Evolutionary conservation across 768 basidiomycete species (phyloP).

Genomic region (Pleurotus cornucopiae): DNA sequence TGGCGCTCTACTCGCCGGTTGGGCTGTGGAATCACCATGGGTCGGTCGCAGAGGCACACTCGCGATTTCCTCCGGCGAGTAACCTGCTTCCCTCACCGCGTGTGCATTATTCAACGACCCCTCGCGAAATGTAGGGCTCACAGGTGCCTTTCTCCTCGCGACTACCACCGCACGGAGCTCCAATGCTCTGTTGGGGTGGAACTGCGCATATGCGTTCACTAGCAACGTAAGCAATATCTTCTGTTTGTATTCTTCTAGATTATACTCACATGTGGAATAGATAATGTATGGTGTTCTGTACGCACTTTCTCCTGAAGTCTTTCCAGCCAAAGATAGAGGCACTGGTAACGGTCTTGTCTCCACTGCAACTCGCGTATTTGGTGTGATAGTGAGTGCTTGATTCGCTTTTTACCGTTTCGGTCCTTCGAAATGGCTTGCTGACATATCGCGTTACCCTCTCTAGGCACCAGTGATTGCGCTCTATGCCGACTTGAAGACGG

Average conservation of each 20-base stretch:
- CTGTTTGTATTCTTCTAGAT: too few relatives aligned
- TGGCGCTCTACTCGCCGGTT: slow-evolving; percentile 68
- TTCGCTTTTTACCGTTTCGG: too few relatives aligned
- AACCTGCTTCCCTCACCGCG: slow-evolving; percentile 9
- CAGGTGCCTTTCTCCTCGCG: slow-evolving; percentile 70
- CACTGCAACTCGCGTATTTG: slow-evolving; percentile 60
- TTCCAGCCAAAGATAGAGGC: slow-evolving; percentile 68
- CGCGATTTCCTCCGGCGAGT: slow-evolving; percentile 58
- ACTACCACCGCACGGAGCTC: slow-evolving; percentile 73
- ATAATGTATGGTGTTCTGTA: slow-evolving; percentile 79
- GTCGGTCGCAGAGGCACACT: slow-evolving; percentile 68
- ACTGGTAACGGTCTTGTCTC: slow-evolving; percentile 67
- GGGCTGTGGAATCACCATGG: slow-evolving; percentile 60
- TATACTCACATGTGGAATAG: slow-evolving; percentile 18
- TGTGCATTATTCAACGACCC: slow-evolving; percentile 38
- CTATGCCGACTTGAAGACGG: slow-evolving; percentile 58
- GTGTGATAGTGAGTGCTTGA: slow-evolving; percentile 50
- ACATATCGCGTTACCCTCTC: neutral
- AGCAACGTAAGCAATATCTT: slow-evolving; percentile 41
- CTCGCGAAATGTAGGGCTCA: slow-evolving; percentile 53
- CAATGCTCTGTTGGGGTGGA: slow-evolving; percentile 70
- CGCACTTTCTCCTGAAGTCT: slow-evolving; percentile 65
- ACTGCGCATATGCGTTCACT: slow-evolving; percentile 68
- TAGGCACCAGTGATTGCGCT: slow-evolving; percentile 72
- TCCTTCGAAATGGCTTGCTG: too few relatives aligned